phyloP scores from a whole-genome alignment of 2,329 filamentous ascomycete species.

The Cyanodermella asteris region DNA sequence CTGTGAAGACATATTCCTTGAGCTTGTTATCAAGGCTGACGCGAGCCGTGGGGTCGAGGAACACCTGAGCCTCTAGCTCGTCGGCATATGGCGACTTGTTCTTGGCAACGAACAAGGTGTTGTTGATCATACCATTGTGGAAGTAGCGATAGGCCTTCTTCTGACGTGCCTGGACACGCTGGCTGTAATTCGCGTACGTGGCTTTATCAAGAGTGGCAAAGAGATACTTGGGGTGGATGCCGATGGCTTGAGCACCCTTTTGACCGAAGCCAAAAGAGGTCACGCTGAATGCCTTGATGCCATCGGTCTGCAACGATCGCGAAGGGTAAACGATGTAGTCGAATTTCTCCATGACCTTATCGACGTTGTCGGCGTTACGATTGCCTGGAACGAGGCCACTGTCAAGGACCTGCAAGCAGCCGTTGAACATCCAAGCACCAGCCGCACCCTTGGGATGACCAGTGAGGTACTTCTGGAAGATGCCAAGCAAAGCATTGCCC shows the following conservation, averaged over 20 bases:
- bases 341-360: slow-evolving; percentile 89
- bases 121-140: slow-evolving; percentile 96
- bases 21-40: slow-evolving; percentile 75
- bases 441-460: slow-evolving; percentile 98
- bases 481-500: slow-evolving; percentile 86
- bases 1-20: no score
- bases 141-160: slow-evolving; percentile 98
- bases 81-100: slow-evolving; percentile 74
- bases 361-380: slow-evolving; percentile 93
- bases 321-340: slow-evolving; percentile 96
- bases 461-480: slow-evolving; percentile 98
- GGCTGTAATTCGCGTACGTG: slow-evolving; percentile 61
- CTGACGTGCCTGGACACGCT: slow-evolving; percentile 77
- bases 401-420: slow-evolving; percentile 87
- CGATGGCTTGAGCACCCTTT: slow-evolving; percentile 93
- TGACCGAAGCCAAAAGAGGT: slow-evolving; percentile 99
- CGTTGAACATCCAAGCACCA: slow-evolving; percentile 99
- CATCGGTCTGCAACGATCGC: slow-evolving; percentile 87
- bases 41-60: slow-evolving; percentile 83
- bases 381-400: slow-evolving; percentile 86
- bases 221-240: slow-evolving; percentile 89
- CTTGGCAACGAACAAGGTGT: slow-evolving; percentile 94
- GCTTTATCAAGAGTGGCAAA: slow-evolving; percentile 81
- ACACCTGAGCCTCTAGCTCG: slow-evolving; percentile 63
- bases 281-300: slow-evolving; percentile 94